Percentiles rank a stretch among this genome's conserved stretches.
Conservation (phyloP, 768 basidiomycete species). For the Termitomyces sp. region DNA sequence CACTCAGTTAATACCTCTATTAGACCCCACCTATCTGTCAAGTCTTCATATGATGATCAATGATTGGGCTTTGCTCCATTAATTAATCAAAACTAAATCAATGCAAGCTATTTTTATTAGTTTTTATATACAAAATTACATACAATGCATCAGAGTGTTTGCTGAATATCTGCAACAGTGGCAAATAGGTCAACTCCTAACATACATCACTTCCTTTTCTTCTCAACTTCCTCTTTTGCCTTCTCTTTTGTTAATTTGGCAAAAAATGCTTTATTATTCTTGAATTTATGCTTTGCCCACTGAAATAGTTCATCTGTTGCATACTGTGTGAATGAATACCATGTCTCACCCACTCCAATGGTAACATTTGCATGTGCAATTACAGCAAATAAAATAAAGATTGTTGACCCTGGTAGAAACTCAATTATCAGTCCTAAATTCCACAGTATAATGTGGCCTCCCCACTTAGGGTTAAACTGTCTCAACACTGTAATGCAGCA, state of each 20-base stretch:
- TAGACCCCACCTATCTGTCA: not conserved
- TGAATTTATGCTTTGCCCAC: not conserved
- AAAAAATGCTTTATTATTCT: not conserved
- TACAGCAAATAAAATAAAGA: not conserved
- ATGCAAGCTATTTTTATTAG: no score
- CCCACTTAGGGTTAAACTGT: not conserved
- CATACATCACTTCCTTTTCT: not conserved
- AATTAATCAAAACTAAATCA: no score
- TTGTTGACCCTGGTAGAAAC: not conserved
- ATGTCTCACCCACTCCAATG: not conserved
- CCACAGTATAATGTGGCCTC: slow-evolving; percentile 1
- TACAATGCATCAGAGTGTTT: no score
- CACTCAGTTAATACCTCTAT: not conserved
- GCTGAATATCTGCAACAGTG: no score
- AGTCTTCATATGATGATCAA: not conserved
- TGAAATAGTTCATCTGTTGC: not conserved
- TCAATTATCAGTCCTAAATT: not conserved
- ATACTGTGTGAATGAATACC: not conserved
- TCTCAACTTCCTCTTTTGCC: not conserved
- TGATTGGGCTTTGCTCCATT: not conserved
- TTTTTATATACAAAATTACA: no score
- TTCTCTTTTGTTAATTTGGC: not conserved
- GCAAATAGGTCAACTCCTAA: not conserved
- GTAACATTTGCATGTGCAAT: not conserved
- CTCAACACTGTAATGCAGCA: not conserved